Conservation (phyloP, 305 asterid species). For the Fraxinus platypoda region DNA sequence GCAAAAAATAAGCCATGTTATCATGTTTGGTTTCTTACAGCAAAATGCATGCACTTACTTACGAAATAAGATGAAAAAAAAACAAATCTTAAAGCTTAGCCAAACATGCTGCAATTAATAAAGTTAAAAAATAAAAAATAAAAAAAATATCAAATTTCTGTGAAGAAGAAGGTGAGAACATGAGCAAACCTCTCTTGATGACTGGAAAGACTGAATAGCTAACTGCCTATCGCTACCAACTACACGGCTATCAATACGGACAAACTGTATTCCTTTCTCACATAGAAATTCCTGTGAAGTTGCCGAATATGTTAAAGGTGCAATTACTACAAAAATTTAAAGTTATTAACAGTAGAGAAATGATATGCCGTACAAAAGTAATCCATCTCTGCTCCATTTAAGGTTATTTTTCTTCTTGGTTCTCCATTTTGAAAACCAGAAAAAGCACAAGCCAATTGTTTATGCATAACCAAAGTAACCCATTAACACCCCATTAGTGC, state of each 20-base stretch:
- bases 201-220: slow-evolving; percentile 76
- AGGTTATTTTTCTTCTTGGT: neutral
- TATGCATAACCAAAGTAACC: neutral
- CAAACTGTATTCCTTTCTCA: slow-evolving; percentile 67
- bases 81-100: neutral
- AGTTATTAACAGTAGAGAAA: slow-evolving; percentile 3
- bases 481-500: neutral
- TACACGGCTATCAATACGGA: slow-evolving; percentile 76
- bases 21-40: neutral
- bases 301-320: neutral
- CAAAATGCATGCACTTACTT: neutral
- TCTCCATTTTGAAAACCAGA: neutral
- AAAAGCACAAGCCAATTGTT: neutral
- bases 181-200: slow-evolving; percentile 59
- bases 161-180: slow-evolving; percentile 21
- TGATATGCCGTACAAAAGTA: slow-evolving; percentile 17
- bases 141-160: neutral
- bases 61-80: neutral
- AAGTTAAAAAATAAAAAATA: neutral
- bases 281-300: slow-evolving; percentile 63
- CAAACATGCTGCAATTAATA: neutral
- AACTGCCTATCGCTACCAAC: slow-evolving; percentile 62
- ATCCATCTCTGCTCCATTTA: slow-evolving; percentile 11
- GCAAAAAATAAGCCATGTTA: neutral
- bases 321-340: neutral